Evolutionary conservation across 2,329 filamentous ascomycete species (phyloP), one percentile per base, ranked within the genome.

Genomic region (Colletotrichum navitas): DNA sequence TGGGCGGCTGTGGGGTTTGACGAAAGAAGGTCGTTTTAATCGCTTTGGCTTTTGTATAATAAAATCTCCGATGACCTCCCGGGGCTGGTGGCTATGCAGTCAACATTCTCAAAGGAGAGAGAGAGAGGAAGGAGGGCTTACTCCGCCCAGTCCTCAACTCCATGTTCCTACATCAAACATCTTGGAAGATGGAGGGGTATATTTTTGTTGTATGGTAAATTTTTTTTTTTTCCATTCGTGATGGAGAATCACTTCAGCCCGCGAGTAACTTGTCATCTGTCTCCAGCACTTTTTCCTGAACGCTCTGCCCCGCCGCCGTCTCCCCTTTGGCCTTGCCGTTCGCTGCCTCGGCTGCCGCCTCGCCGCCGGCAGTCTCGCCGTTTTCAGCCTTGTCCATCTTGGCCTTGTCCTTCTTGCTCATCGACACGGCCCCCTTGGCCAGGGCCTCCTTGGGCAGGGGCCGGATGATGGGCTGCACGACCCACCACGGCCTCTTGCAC

Each of bases 371-470:
- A 26, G 49, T 65, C 56, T 45, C 51, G 51, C 76, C 77, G 55
- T 75, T 78, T 63, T 6, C 29, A 4, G 79, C 79, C 75, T 82
- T 80, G 71, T 80, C 80, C 58, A 82, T 76, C 76, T 79, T 85
- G 78, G 83, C 84, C 77, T 82, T 85, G 41, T 88, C 86, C 79
- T 94, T 94, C 83, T 94, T 95, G 76, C 91, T 93, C 73, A 91
- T 79, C 68, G 86, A 88, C 80, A 97, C 86, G 2, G 93, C 91
- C 0, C 95, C 95, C 79, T 94, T 94, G 73, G 92, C 91, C 74
- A 96, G 77, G 2, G 96, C 96, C 83, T 98, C 95, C 75, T 92
- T 93, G 0, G 96, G 96, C 77, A 98, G 80, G 51, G 94, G 95
- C 67, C 95, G 85, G 8, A 98, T 88, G 77, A 97, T 93, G 5